Percentiles rank a stretch among this genome's conserved stretches.
Conservation (phyloP, 495 filamentous ascomycete species). For the Penicillium arizonense region DNA sequence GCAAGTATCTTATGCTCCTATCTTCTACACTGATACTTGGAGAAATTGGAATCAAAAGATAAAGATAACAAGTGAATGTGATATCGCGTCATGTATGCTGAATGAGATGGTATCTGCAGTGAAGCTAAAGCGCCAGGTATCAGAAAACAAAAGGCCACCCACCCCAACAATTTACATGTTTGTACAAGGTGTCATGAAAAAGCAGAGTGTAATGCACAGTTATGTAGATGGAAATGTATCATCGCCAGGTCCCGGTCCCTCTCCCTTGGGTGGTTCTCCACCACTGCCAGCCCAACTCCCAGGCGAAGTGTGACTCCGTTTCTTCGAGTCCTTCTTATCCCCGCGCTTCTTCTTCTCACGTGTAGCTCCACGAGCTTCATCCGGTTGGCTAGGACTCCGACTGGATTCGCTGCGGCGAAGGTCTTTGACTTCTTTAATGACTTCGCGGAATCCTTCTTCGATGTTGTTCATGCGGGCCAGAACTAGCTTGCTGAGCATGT, state of each 20-base stretch:
- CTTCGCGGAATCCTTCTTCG: constrained; percentile 79
- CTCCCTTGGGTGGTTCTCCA: constrained; percentile 2
- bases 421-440: constrained; percentile 80
- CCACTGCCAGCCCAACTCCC: constrained; percentile 23
- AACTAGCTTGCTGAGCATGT: constrained; percentile 76
- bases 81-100: not conserved
- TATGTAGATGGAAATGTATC: constrained; percentile 2
- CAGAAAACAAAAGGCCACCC: not conserved
- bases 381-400: constrained; percentile 30
- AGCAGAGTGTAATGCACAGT: not conserved
- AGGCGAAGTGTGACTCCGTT: constrained; percentile 18
- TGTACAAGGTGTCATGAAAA: not conserved
- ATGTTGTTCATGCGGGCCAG: constrained; percentile 89
- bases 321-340: constrained; percentile 31
- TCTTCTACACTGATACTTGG: no score
- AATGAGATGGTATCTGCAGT: not conserved
- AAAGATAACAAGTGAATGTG: not conserved
- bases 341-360: constrained; percentile 33
- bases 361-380: constrained; percentile 19
- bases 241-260: not conserved
- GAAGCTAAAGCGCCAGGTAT: not conserved
- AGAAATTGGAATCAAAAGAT: not conserved
- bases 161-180: not conserved
- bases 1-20: no score
- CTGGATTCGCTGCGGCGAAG: constrained; percentile 35